Percentiles rank a stretch among this genome's conserved stretches.
Conservation (phyloP, 139 green algal species). For the Micractinium sp. region DNA sequence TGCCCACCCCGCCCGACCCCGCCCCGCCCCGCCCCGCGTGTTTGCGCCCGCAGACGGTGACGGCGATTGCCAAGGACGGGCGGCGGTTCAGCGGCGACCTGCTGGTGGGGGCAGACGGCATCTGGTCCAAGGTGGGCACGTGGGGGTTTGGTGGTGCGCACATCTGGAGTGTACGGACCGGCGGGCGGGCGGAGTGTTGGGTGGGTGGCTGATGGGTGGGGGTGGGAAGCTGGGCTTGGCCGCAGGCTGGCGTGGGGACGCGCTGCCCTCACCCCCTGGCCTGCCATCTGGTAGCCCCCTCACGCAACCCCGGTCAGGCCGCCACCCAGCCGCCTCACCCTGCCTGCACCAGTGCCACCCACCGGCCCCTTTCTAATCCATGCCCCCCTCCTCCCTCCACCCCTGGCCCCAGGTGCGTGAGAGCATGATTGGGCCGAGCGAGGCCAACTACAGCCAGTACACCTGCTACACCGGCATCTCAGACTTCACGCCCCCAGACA, state of each 20-base stretch:
- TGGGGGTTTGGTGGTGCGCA: background rate
- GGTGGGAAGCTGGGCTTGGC: too few relatives aligned
- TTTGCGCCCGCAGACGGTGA: constrained; percentile 43
- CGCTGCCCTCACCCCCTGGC: too few relatives aligned
- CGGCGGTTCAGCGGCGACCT: constrained; percentile 77
- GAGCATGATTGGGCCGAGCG: constrained; percentile 71
- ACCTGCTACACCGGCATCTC: constrained; percentile 95
- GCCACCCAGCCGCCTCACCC: too few relatives aligned
- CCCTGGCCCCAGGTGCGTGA: constrained; percentile 54
- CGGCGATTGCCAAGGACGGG: constrained; percentile 76
- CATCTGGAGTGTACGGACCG: background rate
- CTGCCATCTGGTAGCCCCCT: too few relatives aligned
- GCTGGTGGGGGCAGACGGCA: constrained; percentile 95
- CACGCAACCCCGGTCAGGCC: too few relatives aligned
- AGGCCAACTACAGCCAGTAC: constrained; percentile 85
- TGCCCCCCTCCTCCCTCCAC: background rate
- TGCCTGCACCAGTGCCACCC: too few relatives aligned
- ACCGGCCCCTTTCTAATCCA: background rate
- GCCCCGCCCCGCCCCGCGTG: constrained; percentile 12
- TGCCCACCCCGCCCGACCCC: background rate
- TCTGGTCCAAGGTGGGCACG: constrained; percentile 82
- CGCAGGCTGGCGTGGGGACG: too few relatives aligned
- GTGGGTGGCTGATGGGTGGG: background rate
- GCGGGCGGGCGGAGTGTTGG: background rate
- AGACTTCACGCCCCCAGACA: constrained; percentile 91